Evolutionary conservation across 306 rosid species (phyloP), one percentile per base, ranked within the genome.

Genomic region (Gynostemma pentaphyllum): DNA sequence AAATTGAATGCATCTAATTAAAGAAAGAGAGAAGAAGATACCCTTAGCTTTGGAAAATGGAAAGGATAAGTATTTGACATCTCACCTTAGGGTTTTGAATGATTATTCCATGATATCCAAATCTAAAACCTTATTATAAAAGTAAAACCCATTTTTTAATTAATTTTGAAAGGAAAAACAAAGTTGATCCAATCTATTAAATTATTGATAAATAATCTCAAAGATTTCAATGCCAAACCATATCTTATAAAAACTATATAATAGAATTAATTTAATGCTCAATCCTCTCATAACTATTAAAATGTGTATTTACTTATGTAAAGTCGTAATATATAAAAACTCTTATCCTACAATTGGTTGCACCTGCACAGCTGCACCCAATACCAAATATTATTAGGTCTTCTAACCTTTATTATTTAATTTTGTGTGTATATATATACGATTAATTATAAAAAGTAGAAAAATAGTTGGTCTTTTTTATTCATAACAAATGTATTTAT

Each of bases 1-100:
- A 61, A 61, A 61, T 61, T 61, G 12, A 61, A 61, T 61, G 66
- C n/a, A 61, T 40, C 50, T 61, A 61, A 61, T 61, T 40, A 61
- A 61, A 40, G 45, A 40, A 61, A 61, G 14, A 56, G 5, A n/a
- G 24, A 51, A 1, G 4, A 53, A 56, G 63, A 34, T 32, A 18
- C 63, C 10, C n/a, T 9, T 30, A 56, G 63, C 63, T 56, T 61
- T 39, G 66, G 66, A 19, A 60, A 60, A 60, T 60, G 34, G 48
- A 32, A 32, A 16, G 2, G 1, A 36, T 59, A 57, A 10, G 13
- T 61, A 60, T 19, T 23, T 61, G 49, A 15, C 66, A 60, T 30
- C 65, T 60, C 47, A 61, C 36, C 14, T 40, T 61, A 23, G 66
- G 49, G 34, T 12, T 23, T 9, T 23, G 45, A 60, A 40, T 60